Percentiles rank a stretch among this genome's conserved stretches.
Evolutionary conservation across 768 basidiomycete species (phyloP).

Genomic region (Suillus occidentalis): DNA sequence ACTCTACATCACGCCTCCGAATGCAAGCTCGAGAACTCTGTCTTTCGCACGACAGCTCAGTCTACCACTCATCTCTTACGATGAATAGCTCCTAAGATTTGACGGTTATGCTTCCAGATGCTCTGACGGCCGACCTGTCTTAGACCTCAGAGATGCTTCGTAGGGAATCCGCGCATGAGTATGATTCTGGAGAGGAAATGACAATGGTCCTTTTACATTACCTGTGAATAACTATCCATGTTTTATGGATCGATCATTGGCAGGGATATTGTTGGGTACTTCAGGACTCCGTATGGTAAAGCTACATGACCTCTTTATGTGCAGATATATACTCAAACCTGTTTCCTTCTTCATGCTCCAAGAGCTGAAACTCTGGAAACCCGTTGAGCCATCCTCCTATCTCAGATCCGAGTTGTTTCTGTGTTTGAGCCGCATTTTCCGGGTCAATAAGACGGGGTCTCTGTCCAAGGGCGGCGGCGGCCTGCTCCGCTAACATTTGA

Average conservation of each 20-base stretch:
- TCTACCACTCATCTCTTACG: conserved; percentile 13
- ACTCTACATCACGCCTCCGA: conserved; percentile 17
- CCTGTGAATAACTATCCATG: neutral
- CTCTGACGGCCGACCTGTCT: neutral
- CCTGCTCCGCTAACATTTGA: conserved; percentile 30
- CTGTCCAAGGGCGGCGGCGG: conserved; percentile 21
- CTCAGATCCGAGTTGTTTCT: conserved; percentile 25
- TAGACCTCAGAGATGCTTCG: neutral
- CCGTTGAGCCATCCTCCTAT: conserved; percentile 40
- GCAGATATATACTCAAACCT: conserved; percentile 10
- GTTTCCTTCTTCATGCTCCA: conserved; percentile 37
- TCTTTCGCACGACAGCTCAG: conserved; percentile 7
- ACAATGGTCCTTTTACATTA: neutral
- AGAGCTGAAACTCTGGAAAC: conserved; percentile 36
- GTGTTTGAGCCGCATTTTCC: conserved; percentile 30
- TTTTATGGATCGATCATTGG: neutral
- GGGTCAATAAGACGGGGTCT: conserved; percentile 7
- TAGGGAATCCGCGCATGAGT: neutral
- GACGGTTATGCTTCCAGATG: neutral
- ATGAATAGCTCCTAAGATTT: conserved; percentile 13
- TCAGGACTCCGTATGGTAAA: neutral
- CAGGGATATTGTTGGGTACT: neutral
- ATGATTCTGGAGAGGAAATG: too few species aligned
- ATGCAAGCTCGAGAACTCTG: conserved; percentile 9
- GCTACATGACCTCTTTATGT: neutral